Percentiles rank a stretch among this genome's conserved stretches.
Evolutionary conservation across 345 rosid genomes (phyloP).

Genomic region (Gossypium rotundifolium): DNA sequence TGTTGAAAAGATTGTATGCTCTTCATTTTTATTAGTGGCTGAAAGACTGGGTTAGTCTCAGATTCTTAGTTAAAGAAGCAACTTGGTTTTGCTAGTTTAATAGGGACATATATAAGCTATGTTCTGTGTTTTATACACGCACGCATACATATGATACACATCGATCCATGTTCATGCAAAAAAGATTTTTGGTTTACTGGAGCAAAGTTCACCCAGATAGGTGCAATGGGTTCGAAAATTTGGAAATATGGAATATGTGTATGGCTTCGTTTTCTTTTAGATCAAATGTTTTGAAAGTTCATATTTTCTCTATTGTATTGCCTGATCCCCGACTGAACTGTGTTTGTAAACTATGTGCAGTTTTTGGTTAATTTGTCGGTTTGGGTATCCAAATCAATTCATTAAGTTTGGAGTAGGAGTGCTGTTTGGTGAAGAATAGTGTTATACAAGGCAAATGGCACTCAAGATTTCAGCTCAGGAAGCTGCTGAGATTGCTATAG

Average conservation of each 20-base stretch:
- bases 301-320: neutral
- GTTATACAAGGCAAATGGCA: conserved; percentile 54
- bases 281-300: neutral
- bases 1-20: neutral
- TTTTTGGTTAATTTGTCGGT: neutral
- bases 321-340: neutral
- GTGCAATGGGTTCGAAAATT: neutral
- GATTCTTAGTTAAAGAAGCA: neutral
- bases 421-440: conserved; percentile 18
- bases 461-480: conserved; percentile 55
- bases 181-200: neutral
- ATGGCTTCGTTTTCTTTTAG: neutral
- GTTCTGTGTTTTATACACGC: neutral
- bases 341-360: neutral
- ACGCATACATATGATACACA: neutral
- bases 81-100: neutral
- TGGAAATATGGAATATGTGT: neutral
- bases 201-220: neutral
- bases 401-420: neutral
- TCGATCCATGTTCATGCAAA: neutral
- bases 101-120: neutral
- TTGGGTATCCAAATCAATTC: neutral
- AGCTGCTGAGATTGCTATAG: conserved; percentile 89
- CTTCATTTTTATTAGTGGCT: neutral
- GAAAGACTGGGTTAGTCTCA: neutral